Evolutionary conservation across 2,329 filamentous ascomycete genomes (phyloP).

Genomic region (Phoma sp.): DNA sequence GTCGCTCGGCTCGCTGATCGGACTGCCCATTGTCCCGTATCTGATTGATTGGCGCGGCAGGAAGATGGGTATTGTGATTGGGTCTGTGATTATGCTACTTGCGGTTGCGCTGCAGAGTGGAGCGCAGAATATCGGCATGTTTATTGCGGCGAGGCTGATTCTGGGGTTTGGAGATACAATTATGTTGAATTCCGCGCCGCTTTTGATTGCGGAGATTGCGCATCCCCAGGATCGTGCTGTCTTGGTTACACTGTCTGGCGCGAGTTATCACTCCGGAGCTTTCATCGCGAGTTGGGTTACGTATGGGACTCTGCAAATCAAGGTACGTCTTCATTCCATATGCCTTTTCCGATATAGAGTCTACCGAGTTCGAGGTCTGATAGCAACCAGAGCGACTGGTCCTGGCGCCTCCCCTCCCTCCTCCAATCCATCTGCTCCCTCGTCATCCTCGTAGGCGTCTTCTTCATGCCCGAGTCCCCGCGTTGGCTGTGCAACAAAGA

Average conservation of each 20-base stretch:
- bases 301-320: conserved; percentile 39
- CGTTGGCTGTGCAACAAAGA: conserved; percentile 63
- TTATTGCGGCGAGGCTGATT: conserved; percentile 54
- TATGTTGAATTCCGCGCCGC: conserved; percentile 54
- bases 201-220: conserved; percentile 38
- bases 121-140: conserved; percentile 48
- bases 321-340: background rate
- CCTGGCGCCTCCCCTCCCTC: conserved; percentile 26
- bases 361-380: background rate
- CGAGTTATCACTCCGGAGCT: conserved; percentile 3
- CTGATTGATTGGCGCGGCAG: conserved; percentile 50
- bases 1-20: conserved; percentile 56
- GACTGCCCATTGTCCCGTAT: conserved; percentile 36
- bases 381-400: background rate
- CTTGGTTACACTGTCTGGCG: conserved; percentile 25
- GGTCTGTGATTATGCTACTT: conserved; percentile 57
- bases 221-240: conserved; percentile 39
- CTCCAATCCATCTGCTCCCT: conserved; percentile 36
- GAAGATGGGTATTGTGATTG: conserved; percentile 60
- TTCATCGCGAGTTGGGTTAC: conserved; percentile 46
- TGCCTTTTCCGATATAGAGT: background rate
- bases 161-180: conserved; percentile 57
- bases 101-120: conserved; percentile 57
- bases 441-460: conserved; percentile 54
- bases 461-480: conserved; percentile 64